These are phyloP conservation scores for Zelopaecilomyces penicillatus DNA, from an alignment of 2,329 filamentous ascomycete genomes.

Conservation along the genomic window DNA sequence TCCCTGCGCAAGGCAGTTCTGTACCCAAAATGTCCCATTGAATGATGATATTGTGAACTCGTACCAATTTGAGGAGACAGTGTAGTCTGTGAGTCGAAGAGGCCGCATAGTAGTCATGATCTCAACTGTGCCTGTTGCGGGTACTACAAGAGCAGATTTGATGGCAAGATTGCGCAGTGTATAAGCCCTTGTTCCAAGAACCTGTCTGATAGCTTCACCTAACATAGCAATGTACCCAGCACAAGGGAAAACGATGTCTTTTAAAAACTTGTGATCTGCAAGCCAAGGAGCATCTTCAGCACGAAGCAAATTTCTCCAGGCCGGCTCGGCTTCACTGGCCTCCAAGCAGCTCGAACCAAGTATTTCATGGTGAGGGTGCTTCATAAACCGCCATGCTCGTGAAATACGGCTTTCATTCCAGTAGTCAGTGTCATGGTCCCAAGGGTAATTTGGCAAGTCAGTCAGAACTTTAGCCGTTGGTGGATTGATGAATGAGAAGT, in stretches of 20 bases:
- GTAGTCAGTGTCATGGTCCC: slow-evolving; percentile 13
- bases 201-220: slow-evolving; percentile 28
- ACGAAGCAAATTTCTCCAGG: slow-evolving; percentile 32
- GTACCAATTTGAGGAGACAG: slow-evolving; percentile 11
- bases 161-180: slow-evolving; percentile 8
- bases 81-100: slow-evolving; percentile 3
- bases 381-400: slow-evolving; percentile 16
- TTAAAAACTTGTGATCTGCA: slow-evolving; percentile 31
- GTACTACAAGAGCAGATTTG: slow-evolving; percentile 8
- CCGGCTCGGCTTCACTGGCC: slow-evolving; percentile 21
- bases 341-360: slow-evolving; percentile 21
- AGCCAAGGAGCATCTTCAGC: slow-evolving; percentile 35
- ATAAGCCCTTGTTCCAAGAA: slow-evolving; percentile 2
- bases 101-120: slow-evolving; percentile 9
- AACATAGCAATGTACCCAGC: slow-evolving; percentile 36
- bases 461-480: slow-evolving; percentile 20
- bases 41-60: slow-evolving; percentile 14
- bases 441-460: slow-evolving; percentile 23
- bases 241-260: slow-evolving; percentile 33
- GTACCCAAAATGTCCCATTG: slow-evolving; percentile 18
- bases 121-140: slow-evolving; percentile 7
- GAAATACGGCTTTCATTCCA: slow-evolving; percentile 16
- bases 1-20: slow-evolving; percentile 18
- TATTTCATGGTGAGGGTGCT: slow-evolving; percentile 19
- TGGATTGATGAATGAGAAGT: slow-evolving; percentile 4